Evolutionary conservation across 1,139 yeast genomes (phyloP), one percentile per base, ranked within the genome.

Genomic region (Candida glucosophila): DNA sequence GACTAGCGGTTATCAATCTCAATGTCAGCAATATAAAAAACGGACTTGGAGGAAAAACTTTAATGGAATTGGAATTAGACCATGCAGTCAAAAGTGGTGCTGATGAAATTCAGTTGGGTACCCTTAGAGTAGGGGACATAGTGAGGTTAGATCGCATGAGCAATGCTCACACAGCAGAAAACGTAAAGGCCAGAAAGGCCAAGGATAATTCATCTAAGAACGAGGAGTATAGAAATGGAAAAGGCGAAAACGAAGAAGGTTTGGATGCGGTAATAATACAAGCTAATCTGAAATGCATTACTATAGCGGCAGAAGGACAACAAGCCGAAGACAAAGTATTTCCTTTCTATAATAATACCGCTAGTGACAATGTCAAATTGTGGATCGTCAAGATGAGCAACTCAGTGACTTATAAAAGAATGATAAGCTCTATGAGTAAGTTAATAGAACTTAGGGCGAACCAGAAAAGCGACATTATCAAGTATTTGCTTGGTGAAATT

Each of bases 21-120:
- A 49, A 58, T 1, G 57, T 80, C 10, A 66, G 67, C 10, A 73
- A 74, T 30, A 52, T 81, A 4, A 59, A 79, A 28, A 79, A 90
- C 0, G 95, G 95, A 0, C 55, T 83, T 12, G 94, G 88, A 4
- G 95, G 95, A 4, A 73, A 81, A 41, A 60, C 75, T 9, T 53
- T 82, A 21, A 42, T 83, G 6, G 94, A 85, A 33, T 51, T 88
- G 24, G 68, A 55, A 9, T 58, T 72, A 5, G 93, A 83, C 43
- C 53, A 73, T 2, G 77, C 82, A 0, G 52, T 64, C 25, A 54
- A 53, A 17, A 44, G 39, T 3, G 53, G 43, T 3, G 57, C 55
- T 6, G 42, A 36, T 10, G 67, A 56, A n/a, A 52, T 78, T 4
- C 65, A 64, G 9, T 43, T 61, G 4, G 85, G 85, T 0, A 72